Evolutionary conservation across 192 early-diverging fungal species (phyloP).

Genomic region (Phycomyces nitens): DNA sequence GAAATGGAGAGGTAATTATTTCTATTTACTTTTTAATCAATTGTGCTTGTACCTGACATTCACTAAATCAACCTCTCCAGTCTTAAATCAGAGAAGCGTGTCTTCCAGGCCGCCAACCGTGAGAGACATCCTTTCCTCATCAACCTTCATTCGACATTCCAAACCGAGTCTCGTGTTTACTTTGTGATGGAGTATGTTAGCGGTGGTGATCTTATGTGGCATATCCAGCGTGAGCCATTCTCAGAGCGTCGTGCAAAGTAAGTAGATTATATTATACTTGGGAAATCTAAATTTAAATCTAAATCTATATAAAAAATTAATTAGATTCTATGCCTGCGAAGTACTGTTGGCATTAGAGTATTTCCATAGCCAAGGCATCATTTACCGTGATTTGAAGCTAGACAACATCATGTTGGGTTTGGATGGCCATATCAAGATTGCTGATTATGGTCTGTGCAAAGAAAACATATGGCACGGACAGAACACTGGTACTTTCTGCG

Average conservation of each 20-base stretch:
- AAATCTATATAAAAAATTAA: no score
- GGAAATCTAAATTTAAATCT: no score
- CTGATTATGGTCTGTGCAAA: conserved; percentile 98
- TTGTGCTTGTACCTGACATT: no score
- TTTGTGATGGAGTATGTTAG: conserved; percentile 98
- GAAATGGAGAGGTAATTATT: conserved; percentile 88
- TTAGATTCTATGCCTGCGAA: conserved; percentile 91
- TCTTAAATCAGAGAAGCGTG: conserved; percentile 90
- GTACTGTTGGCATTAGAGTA: conserved; percentile 93
- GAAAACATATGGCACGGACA: conserved; percentile 87
- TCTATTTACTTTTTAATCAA: no score
- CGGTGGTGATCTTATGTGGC: conserved; percentile 98
- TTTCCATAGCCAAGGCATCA: conserved; percentile 90
- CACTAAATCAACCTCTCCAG: no score
- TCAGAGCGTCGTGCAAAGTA: conserved; percentile 85
- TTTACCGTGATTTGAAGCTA: conserved; percentile 96
- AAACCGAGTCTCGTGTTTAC: conserved; percentile 91
- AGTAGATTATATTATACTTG: conserved; percentile 6
- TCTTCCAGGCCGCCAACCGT: conserved; percentile 87
- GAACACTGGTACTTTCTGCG: conserved; percentile 94
- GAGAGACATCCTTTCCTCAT: conserved; percentile 94
- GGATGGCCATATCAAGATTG: conserved; percentile 96
- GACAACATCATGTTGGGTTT: conserved; percentile 91
- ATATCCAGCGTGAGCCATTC: conserved; percentile 92
- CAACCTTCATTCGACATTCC: conserved; percentile 94